Percentiles rank a stretch among this genome's conserved stretches.
These are phyloP conservation scores for Rubia tinctorum DNA, from an alignment of 305 asterid genomes.

Conservation along the genomic window DNA sequence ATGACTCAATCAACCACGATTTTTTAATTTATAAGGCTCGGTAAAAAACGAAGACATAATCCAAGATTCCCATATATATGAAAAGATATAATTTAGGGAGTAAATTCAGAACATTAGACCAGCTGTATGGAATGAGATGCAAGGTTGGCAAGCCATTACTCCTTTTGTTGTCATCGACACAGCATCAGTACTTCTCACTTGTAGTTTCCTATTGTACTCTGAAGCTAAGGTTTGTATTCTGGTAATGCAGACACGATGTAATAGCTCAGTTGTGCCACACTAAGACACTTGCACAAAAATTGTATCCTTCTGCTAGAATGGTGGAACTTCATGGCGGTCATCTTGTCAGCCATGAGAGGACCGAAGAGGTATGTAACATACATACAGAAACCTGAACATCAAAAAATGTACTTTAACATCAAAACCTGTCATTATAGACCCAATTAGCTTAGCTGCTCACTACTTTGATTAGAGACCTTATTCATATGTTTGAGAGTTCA, in stretches of 20 bases:
- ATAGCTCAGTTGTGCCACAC: slow-evolving; percentile 95
- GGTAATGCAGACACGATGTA: slow-evolving; percentile 60
- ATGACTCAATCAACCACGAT: background rate
- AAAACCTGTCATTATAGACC: background rate
- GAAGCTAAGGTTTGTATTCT: slow-evolving; percentile 25
- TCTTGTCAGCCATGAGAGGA: slow-evolving; percentile 91
- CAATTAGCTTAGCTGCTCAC: no score
- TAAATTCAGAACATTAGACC: slow-evolving; percentile 76
- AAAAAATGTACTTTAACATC: background rate
- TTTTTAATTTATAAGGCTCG: background rate
- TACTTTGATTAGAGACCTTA: no score
- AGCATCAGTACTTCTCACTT: slow-evolving; percentile 8
- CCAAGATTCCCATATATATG: background rate
- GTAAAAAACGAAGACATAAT: background rate
- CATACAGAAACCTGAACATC: background rate
- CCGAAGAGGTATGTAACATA: slow-evolving; percentile 66
- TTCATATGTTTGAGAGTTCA: no score
- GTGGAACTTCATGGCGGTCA: slow-evolving; percentile 96
- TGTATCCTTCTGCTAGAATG: slow-evolving; percentile 85
- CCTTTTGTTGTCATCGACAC: slow-evolving; percentile 4
- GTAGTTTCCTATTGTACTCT: background rate
- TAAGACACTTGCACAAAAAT: slow-evolving; percentile 67
- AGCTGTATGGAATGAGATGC: slow-evolving; percentile 84
- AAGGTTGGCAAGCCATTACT: slow-evolving; percentile 57
- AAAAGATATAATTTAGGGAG: slow-evolving; percentile 1